Base-by-base conservation (phyloP, 116 monocot species). In the Zostera marina region DNA sequence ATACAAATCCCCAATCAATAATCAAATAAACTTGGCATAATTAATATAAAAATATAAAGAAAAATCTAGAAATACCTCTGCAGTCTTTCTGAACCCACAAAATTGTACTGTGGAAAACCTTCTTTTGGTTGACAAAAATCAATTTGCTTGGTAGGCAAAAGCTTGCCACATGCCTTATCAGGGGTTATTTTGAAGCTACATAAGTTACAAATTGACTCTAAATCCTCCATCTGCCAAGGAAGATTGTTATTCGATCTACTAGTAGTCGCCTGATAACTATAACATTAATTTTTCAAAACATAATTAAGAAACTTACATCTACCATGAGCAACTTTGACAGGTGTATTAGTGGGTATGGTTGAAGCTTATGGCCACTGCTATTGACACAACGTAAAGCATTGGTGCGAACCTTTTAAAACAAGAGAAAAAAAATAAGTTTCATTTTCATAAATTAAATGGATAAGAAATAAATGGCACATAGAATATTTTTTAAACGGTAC, bases 301-400 rank as follows among this genome's bases (percentile, higher is more conserved):
- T 17, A 40, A 52, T 38, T 38, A 11, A 13, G 15, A 56, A 47
- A 41, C 4, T 24, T 71, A 86, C 81, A 78, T 88, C 68, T 53
- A 96, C 70, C 71, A 88, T 72, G 32, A 88, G 70, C 22, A 79
- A 62, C 56, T 72, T 42, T 25, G 77, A 78, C 44, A 96, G 60
- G 65, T 76, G 72, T 42, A 12, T 58, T 61, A 96, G 52, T 23
- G 89, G 94, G 55, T 84, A 82, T 22, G 81, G 82, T 56, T 96
- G 77, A 42, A 85, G 85, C 70, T 88, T 88, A 78, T 88, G 80
- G n/a, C 88, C 74, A 48, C 82, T 66, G 45, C 73, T 72, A 65
- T 79, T 96, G 41, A 88, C 67, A 63, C 67, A 80, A 40, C 67
- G 62, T 70, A 96, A 48, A 63, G 89, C 89, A 24, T 45, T 67